A percentile compares a stretch with the other conserved stretches of the same genome.
Evolutionary conservation across 495 filamentous ascomycete species (phyloP).

Genomic region (Rostrohypoxylon terebratum): DNA sequence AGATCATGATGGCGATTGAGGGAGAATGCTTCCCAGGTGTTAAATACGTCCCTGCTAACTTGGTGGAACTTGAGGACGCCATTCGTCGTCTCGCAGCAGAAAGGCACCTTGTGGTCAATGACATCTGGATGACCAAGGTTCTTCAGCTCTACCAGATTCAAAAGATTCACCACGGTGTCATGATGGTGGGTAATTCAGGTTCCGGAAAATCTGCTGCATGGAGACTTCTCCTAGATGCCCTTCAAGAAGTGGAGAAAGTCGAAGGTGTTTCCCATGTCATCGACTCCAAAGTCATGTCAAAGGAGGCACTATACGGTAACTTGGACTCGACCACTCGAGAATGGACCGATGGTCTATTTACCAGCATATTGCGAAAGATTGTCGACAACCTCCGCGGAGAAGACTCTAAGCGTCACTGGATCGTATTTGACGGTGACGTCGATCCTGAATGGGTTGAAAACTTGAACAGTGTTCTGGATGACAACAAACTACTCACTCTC

Average conservation of each 20-base stretch:
- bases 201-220: conserved; percentile 95
- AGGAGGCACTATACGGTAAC: conserved; percentile 94
- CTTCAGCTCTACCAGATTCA: conserved; percentile 98
- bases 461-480: conserved; percentile 97
- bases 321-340: conserved; percentile 96
- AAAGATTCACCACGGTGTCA: conserved; percentile 96
- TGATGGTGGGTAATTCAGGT: conserved; percentile 98
- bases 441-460: conserved; percentile 99
- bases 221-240: conserved; percentile 91
- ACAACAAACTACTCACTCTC: conserved; percentile 96
- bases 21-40: conserved; percentile 89
- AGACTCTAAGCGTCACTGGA: conserved; percentile 97
- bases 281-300: conserved; percentile 99
- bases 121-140: conserved; percentile 96
- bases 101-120: conserved; percentile 85
- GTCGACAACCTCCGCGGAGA: conserved; percentile 98
- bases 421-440: conserved; percentile 98
- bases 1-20: conserved; percentile 87
- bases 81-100: conserved; percentile 85
- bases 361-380: conserved; percentile 96
- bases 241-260: conserved; percentile 88
- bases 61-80: conserved; percentile 80
- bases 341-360: conserved; percentile 99
- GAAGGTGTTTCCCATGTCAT: conserved; percentile 98
- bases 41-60: conserved; percentile 88